phyloP scores from a whole-genome alignment of 768 basidiomycete species.

The Mycena maculata region DNA sequence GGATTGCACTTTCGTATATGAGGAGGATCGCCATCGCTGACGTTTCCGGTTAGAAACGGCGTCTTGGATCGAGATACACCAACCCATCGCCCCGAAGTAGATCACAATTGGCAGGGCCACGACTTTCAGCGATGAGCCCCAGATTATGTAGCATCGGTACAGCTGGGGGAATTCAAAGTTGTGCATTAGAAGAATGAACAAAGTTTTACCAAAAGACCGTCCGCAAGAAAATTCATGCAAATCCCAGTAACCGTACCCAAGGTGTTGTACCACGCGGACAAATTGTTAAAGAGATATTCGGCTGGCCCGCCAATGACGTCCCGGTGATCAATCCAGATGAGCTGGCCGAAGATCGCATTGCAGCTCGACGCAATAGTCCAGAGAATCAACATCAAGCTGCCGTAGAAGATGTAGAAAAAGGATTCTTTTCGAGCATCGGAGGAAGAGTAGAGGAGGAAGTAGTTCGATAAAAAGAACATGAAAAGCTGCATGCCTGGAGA shows the following conservation, averaged over 20 bases:
- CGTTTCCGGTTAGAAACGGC: neutral
- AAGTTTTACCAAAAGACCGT: slow-evolving; percentile 51
- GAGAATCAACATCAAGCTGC: slow-evolving; percentile 42
- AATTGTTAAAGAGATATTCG: slow-evolving; percentile 40
- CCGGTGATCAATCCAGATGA: slow-evolving; percentile 46
- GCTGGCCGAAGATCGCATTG: slow-evolving; percentile 44
- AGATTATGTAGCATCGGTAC: slow-evolving; percentile 52
- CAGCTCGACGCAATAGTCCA: slow-evolving; percentile 46
- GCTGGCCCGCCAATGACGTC: slow-evolving; percentile 45
- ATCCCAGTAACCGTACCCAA: slow-evolving; percentile 41
- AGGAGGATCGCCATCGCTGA: slow-evolving; percentile 45
- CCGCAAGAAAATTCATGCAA: slow-evolving; percentile 48
- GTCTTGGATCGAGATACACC: neutral
- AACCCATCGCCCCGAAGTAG: slow-evolving; percentile 40
- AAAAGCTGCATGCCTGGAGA: slow-evolving; percentile 39
- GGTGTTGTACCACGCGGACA: slow-evolving; percentile 47
- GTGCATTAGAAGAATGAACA: no score
- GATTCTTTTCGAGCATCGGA: slow-evolving; percentile 32
- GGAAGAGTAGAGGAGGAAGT: slow-evolving; percentile 29
- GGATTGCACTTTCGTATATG: slow-evolving; percentile 44
- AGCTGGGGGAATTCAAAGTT: slow-evolving; percentile 40
- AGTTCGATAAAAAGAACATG: slow-evolving; percentile 40
- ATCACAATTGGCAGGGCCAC: slow-evolving; percentile 37
- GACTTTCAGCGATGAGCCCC: slow-evolving; percentile 33
- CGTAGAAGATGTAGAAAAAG: slow-evolving; percentile 37